These are phyloP conservation scores for Eleusine indica DNA, from an alignment of 176 grass and related monocot species.

Conservation along the genomic window DNA sequence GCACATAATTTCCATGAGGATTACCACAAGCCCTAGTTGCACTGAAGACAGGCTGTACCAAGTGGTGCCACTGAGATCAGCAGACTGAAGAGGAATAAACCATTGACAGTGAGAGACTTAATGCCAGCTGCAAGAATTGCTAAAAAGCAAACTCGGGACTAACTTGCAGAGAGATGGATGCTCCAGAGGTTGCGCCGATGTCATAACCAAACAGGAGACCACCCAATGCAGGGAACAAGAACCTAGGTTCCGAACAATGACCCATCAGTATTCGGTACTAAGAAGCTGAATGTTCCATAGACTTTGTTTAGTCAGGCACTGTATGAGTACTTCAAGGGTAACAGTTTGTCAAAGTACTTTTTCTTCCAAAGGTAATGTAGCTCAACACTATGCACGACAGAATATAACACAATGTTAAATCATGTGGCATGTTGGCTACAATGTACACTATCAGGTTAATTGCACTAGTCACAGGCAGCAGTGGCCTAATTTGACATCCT, in stretches of 20 bases:
- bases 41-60: conserved; percentile 91
- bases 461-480: background rate
- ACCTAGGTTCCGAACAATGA: conserved; percentile 61
- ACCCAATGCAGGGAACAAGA: conserved; percentile 89
- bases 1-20: background rate
- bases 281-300: background rate
- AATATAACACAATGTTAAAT: background rate
- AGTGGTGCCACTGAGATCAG: conserved; percentile 81
- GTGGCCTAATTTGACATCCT: background rate
- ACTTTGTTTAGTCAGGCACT: background rate
- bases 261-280: background rate
- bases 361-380: background rate
- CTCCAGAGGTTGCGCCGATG: conserved; percentile 91
- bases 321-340: background rate
- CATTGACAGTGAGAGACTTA: conserved; percentile 8
- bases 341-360: background rate
- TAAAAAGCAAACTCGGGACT: conserved; percentile 31
- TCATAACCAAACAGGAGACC: conserved; percentile 96
- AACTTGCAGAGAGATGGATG: conserved; percentile 81
- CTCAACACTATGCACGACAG: background rate
- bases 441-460: background rate
- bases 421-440: background rate
- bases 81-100: conserved; percentile 61
- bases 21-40: conserved; percentile 94
- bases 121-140: background rate